A percentile compares a stretch with the other conserved stretches of the same genome.
phyloP scores from a whole-genome alignment of 2,329 filamentous ascomycete species.

The Amauroascus niger region DNA sequence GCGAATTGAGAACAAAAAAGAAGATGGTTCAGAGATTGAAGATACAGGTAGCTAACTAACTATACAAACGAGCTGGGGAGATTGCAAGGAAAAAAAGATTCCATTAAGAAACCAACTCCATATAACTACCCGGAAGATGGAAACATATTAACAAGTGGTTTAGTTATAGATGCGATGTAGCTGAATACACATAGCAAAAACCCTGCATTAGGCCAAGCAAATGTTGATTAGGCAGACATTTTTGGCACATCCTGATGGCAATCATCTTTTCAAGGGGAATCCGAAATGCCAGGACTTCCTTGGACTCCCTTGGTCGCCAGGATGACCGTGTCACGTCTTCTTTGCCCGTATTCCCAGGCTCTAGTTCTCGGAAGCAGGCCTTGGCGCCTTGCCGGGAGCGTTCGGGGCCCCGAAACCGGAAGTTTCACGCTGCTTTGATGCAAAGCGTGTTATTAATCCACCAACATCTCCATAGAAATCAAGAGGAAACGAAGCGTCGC shows the following conservation, averaged over 20 bases:
- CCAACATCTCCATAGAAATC: background rate
- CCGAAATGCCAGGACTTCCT: background rate
- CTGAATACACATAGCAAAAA: background rate
- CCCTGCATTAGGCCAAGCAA: background rate
- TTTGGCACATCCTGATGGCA: background rate
- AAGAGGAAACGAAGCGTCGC: background rate
- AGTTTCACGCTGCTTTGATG: background rate
- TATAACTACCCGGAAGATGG: too few species aligned
- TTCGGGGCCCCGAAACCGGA: background rate
- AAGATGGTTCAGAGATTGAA: background rate
- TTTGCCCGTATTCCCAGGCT: too few species aligned
- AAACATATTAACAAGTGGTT: too few species aligned
- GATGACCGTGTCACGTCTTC: too few species aligned
- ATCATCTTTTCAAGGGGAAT: background rate
- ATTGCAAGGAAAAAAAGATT: too few species aligned
- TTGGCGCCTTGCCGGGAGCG: background rate
- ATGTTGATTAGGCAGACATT: slow-evolving; percentile 3
- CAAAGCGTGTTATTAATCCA: background rate
- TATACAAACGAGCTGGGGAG: too few species aligned
- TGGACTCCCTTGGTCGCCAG: background rate
- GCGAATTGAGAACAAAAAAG: background rate
- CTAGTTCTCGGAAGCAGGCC: background rate
- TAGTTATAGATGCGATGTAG: too few species aligned
- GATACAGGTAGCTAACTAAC: background rate
- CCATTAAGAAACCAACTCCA: too few species aligned